Conservation (phyloP, 73 alveolate genomes). For the Symbiodinium pilosum region DNA sequence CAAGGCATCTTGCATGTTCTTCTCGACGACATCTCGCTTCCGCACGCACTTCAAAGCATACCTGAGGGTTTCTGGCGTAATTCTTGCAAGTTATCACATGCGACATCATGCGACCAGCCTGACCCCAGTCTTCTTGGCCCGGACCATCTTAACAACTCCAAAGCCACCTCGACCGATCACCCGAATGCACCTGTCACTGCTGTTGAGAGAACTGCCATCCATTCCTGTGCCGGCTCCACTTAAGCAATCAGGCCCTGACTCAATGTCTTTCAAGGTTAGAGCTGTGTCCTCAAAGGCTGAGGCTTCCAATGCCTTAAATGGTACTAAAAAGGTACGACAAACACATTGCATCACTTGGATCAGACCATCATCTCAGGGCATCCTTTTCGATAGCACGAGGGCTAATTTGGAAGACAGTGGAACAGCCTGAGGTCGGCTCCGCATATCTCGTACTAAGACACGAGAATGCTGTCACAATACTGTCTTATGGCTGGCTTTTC, state of each 20-base stretch:
- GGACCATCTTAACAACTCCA: conserved; percentile 38
- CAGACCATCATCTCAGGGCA: too few relatives aligned
- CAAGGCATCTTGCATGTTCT: background rate
- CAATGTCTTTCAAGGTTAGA: conserved; percentile 61
- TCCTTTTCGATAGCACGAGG: too few relatives aligned
- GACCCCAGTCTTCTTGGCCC: background rate
- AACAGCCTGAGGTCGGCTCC: too few relatives aligned
- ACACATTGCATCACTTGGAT: too few relatives aligned
- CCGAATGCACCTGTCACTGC: background rate
- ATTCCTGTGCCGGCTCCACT: too few relatives aligned
- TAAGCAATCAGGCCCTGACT: background rate
- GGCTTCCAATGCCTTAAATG: too few relatives aligned
- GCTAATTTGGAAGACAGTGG: too few relatives aligned
- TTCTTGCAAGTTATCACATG: too few relatives aligned
- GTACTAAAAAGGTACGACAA: too few relatives aligned
- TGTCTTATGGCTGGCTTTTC: too few relatives aligned
- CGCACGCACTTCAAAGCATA: conserved; percentile 27
- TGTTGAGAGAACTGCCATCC: background rate
- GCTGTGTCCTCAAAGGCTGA: conserved; percentile 32
- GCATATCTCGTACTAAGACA: too few relatives aligned
- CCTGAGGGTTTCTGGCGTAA: background rate
- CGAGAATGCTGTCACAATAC: too few relatives aligned
- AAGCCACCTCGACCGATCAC: conserved; percentile 27
- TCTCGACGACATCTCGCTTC: background rate
- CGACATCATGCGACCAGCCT: background rate